A percentile compares a stretch with the other conserved stretches of the same genome.
phyloP scores from a whole-genome alignment of 2,329 filamentous ascomycete species.

The Nemania diffusa region DNA sequence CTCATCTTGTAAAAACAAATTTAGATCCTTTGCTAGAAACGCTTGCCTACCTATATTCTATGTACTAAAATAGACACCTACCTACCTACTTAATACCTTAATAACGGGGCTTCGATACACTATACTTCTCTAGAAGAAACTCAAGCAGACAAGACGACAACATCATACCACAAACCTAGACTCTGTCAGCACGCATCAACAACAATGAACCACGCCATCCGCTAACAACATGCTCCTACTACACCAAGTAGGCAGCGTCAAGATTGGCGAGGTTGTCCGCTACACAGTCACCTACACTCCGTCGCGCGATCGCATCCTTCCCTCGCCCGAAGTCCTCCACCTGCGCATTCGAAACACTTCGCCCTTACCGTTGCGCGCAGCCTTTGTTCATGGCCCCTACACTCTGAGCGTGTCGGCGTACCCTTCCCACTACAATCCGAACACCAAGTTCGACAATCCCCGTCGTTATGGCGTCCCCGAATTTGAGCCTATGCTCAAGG shows the following conservation, averaged over 20 bases:
- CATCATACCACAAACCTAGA: slow-evolving; percentile 1
- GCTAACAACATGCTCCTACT: slow-evolving; percentile 79
- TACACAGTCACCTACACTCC: slow-evolving; percentile 94
- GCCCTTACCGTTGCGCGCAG: slow-evolving; percentile 88
- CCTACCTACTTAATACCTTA: slow-evolving; percentile 1
- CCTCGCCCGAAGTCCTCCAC: slow-evolving; percentile 81
- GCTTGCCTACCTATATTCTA: too few species aligned
- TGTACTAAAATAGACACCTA: too few species aligned
- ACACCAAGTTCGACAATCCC: slow-evolving; percentile 77
- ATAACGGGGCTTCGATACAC: background rate
- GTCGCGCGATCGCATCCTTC: slow-evolving; percentile 86
- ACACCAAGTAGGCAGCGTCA: slow-evolving; percentile 90
- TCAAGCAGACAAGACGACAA: background rate
- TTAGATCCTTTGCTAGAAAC: background rate
- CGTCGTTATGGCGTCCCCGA: slow-evolving; percentile 81
- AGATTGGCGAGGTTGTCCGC: slow-evolving; percentile 92
- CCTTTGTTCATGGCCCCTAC: slow-evolving; percentile 96
- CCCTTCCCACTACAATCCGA: slow-evolving; percentile 83
- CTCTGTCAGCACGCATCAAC: background rate
- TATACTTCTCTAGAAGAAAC: background rate
- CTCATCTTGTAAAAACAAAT: background rate
- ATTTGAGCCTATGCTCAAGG: slow-evolving; percentile 96
- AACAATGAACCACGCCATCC: slow-evolving; percentile 29
- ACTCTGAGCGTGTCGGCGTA: slow-evolving; percentile 89
- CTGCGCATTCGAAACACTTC: slow-evolving; percentile 93